Conservation (phyloP, 2,329 filamentous ascomycete genomes). For the Canariomyces notabilis region DNA sequence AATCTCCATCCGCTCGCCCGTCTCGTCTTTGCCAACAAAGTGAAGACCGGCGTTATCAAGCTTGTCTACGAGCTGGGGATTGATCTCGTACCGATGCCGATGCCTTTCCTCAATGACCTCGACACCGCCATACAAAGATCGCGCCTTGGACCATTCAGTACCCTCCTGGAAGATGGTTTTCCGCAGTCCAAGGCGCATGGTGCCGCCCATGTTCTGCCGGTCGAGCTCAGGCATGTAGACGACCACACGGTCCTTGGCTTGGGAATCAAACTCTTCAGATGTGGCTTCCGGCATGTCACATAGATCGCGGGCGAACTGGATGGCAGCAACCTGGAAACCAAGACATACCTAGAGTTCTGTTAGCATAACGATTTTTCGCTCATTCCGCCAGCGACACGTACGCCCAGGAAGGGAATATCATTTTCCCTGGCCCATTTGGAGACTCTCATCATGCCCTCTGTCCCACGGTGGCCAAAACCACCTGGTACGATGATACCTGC, state of each 20-base stretch:
- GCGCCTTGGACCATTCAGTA: conserved; percentile 66
- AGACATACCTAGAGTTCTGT: conserved; percentile 19
- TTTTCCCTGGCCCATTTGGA: conserved; percentile 84
- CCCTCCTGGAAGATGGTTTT: conserved; percentile 64
- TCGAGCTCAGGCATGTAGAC: conserved; percentile 86
- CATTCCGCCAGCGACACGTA: neutral
- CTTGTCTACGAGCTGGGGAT: conserved; percentile 60
- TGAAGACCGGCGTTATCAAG: conserved; percentile 59
- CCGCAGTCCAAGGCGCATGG: conserved; percentile 70
- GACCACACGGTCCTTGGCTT: conserved; percentile 64
- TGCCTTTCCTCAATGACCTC: conserved; percentile 60
- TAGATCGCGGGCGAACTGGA: conserved; percentile 78
- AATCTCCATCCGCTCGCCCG: conserved; percentile 69
- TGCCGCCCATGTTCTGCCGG: conserved; percentile 68
- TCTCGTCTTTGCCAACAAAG: conserved; percentile 72
- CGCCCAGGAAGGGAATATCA: conserved; percentile 76
- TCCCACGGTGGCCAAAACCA: conserved; percentile 77
- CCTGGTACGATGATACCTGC: conserved; percentile 62
- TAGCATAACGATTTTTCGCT: neutral
- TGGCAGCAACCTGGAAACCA: conserved; percentile 80
- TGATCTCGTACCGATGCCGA: conserved; percentile 77
- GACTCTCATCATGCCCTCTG: conserved; percentile 83
- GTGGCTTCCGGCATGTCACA: conserved; percentile 56
- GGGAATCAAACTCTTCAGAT: conserved; percentile 51
- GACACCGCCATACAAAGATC: conserved; percentile 58